Conservation (phyloP, 345 rosid genomes). For the Odontarrhena argentea region DNA sequence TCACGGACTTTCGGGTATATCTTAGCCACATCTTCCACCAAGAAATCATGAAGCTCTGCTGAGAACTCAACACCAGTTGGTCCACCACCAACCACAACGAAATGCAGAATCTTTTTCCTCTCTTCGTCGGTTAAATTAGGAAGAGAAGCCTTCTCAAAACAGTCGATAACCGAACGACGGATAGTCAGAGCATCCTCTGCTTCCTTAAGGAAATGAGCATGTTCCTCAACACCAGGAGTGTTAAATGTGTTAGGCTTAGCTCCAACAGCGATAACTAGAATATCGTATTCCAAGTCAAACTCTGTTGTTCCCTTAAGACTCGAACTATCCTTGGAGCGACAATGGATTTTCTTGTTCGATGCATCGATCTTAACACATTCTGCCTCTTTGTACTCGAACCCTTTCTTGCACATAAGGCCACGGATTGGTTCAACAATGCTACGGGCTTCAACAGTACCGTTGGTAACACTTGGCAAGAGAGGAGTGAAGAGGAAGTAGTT, state of each 20-base stretch:
- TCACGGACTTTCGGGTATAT: constrained; percentile 61
- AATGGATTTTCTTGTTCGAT: constrained; percentile 52
- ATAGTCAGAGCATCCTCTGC: constrained; percentile 73
- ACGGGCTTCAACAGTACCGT: constrained; percentile 85
- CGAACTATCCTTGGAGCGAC: constrained; percentile 48
- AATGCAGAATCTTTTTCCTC: constrained; percentile 69
- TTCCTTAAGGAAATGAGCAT: constrained; percentile 77
- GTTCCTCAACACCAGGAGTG: constrained; percentile 77
- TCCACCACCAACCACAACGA: constrained; percentile 90
- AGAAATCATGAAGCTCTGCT: constrained; percentile 79
- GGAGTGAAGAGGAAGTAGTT: constrained; percentile 88
- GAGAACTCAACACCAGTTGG: constrained; percentile 92
- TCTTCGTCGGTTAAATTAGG: constrained; percentile 70
- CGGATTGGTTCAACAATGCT: constrained; percentile 84
- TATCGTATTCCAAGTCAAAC: constrained; percentile 71
- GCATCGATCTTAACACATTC: constrained; percentile 71
- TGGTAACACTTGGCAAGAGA: constrained; percentile 75
- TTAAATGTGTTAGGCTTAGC: constrained; percentile 77
- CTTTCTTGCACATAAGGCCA: constrained; percentile 62
- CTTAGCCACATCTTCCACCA: constrained; percentile 59
- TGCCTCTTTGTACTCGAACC: constrained; percentile 62
- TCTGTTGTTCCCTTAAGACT: constrained; percentile 52
- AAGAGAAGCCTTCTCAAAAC: constrained; percentile 75
- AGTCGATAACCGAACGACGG: constrained; percentile 62
- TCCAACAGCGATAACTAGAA: constrained; percentile 66